Base-by-base conservation (phyloP, 768 basidiomycete species). In the Lactarius hengduanensis region DNA sequence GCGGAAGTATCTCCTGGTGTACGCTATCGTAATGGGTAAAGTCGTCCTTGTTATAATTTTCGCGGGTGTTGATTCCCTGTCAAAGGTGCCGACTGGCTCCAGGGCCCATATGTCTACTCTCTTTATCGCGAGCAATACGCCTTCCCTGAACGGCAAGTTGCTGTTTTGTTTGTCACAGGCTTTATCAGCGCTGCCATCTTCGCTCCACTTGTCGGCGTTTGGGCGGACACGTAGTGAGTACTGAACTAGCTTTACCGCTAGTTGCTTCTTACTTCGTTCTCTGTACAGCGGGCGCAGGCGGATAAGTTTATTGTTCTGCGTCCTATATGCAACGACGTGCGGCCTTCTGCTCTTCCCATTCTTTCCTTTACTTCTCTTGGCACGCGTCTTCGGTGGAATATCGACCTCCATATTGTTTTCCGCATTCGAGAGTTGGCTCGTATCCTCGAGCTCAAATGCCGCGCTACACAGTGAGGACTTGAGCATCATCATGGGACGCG, bases 101-200 rank as follows among this genome's bases (percentile, higher is more conserved):
- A 91, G 74, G 90, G 90, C 0, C 90, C 90, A 18, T 91, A 91
- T 71, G 80, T 91, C 0, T 92, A 90, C 71, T 88, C 89, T 18
- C 76, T 91, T 0, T 92, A 91, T 73, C 79, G 80, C 56, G 87
- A 89, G 53, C 87, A 90, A 71, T 89, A 90, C 67, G 75, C 72
- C 11, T 85, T 86, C 72, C 77, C 87, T 0, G 88, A 89, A 73
- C 76, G 85, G 40, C 74, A 83, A 28, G 87, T 92, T 6, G 89
- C 90, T 1, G 71, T 88, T 40, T 79, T 92, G 59, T 92, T 91
- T 71, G 88, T 92, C n/a, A 87, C 86, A 0, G 90, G 90, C 2
- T 92, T 91, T 73, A 70, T 88, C 50, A 86, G 87, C 16, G 90
- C 87, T 3, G 90, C 86, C 3, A 59, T 90, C 5, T 80, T 84